A percentile compares a stretch with the other conserved stretches of the same genome.
phyloP scores from a whole-genome alignment of 345 rosid species.

The Eutrema japonicum region DNA sequence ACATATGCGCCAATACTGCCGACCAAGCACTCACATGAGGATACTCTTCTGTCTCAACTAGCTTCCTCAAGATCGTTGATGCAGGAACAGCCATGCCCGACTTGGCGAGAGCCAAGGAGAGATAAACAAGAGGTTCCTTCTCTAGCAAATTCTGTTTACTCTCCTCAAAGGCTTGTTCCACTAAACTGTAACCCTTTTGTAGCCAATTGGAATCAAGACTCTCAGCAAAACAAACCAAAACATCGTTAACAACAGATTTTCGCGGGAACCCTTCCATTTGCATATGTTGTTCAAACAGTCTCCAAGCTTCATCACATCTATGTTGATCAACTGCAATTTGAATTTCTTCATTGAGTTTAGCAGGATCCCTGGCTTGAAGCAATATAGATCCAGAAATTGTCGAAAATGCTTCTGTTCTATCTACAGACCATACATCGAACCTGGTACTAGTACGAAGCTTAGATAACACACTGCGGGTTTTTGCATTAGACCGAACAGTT shows the following conservation, averaged over 20 bases:
- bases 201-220: slow-evolving; percentile 67
- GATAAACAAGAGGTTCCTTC: slow-evolving; percentile 72
- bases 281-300: slow-evolving; percentile 70
- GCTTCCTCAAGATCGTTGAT: slow-evolving; percentile 74
- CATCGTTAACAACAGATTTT: slow-evolving; percentile 66
- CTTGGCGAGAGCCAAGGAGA: slow-evolving; percentile 76
- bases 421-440: slow-evolving; percentile 25
- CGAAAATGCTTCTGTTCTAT: slow-evolving; percentile 47
- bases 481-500: neutral
- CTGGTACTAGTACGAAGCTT: slow-evolving; percentile 5
- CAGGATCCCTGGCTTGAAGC: slow-evolving; percentile 83
- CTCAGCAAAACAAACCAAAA: slow-evolving; percentile 59
- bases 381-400: slow-evolving; percentile 58
- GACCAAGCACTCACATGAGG: slow-evolving; percentile 89
- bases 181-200: slow-evolving; percentile 64
- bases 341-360: slow-evolving; percentile 64
- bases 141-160: slow-evolving; percentile 79
- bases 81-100: slow-evolving; percentile 70
- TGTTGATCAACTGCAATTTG: slow-evolving; percentile 63
- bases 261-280: slow-evolving; percentile 87
- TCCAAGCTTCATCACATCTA: slow-evolving; percentile 65
- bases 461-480: slow-evolving; percentile 18
- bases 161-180: slow-evolving; percentile 71
- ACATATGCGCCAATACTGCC: slow-evolving; percentile 70
- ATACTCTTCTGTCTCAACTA: slow-evolving; percentile 68